Base-by-base conservation (phyloP, 345 rosid genomes). In the Sapria himalayana region DNA sequence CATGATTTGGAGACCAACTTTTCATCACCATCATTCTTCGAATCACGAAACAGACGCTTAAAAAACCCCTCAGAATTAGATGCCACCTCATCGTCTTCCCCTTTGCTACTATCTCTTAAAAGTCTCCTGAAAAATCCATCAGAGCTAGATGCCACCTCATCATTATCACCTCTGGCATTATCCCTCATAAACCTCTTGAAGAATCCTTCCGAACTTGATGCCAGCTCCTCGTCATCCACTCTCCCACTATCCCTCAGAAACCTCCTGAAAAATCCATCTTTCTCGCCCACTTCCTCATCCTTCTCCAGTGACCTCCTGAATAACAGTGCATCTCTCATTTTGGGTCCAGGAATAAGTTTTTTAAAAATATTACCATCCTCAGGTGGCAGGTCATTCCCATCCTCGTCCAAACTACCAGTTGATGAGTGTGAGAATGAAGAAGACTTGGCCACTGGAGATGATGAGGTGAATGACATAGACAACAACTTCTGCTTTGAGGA, bases 251-350 rank as follows among this genome's bases (percentile, higher is more conserved):
- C 93, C 58, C 84, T 73, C 68, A 84, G 52, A 20, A 91, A 69
- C 80, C 86, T 79, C 81, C 64, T 84, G 48, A 91, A 84, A 64
- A 91, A 91, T 5, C 95, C 99, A 41, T 91, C 95, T 67, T 71
- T 91, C 43, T 81, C 99, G 43, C 52, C 63, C 44, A 79, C 93
- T 35, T 82, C 93, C 17, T 75, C 95, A 43, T 84, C 93, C 67
- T 80, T 84, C 19, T 80, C 99, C 38, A 63, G 68, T 4, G 92
- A 84, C 77, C 84, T 91, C 67, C 95, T 84, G 56, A 84, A 91
- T 63, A 80, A 56, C 43, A 89, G 60, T 11, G 92, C 95, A 69
- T 89, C 95, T 54, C 98, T 73, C 37, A 89, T 77, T 69, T 80
- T 91, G 13, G 92, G 78, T 48, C 93, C 73, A 0, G 96, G 93